Percentiles rank a stretch among this genome's conserved stretches.
These are phyloP conservation scores for Rhizophora apiculata DNA, from an alignment of 345 rosid species.

Conservation along the genomic window DNA sequence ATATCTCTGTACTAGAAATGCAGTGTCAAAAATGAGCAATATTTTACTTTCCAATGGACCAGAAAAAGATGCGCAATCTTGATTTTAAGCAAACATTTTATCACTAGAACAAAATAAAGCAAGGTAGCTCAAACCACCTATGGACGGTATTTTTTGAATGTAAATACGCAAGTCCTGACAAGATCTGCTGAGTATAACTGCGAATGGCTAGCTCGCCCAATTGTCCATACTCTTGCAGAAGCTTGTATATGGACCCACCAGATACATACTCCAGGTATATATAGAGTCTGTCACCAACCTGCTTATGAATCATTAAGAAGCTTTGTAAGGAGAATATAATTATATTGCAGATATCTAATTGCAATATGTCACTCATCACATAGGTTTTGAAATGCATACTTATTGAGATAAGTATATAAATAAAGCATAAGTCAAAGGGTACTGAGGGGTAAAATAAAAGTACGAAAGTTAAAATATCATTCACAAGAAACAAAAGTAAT, in stretches of 20 bases:
- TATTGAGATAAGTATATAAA: too few species aligned
- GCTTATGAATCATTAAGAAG: slow-evolving; percentile 6
- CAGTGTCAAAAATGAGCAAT: not conserved
- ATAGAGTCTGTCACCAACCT: slow-evolving; percentile 63
- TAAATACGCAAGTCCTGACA: slow-evolving; percentile 66
- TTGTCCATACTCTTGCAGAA: slow-evolving; percentile 74
- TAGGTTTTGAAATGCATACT: too few species aligned
- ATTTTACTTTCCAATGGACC: not conserved
- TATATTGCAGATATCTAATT: not conserved
- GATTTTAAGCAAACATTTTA: not conserved
- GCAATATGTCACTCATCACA: too few species aligned
- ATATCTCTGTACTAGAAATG: slow-evolving; percentile 45
- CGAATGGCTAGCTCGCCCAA: slow-evolving; percentile 65
- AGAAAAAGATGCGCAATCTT: not conserved
- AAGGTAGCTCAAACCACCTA: slow-evolving; percentile 37
- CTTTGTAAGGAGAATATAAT: not conserved
- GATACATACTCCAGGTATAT: slow-evolving; percentile 78
- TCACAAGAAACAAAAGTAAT: too few species aligned
- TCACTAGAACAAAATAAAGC: not conserved
- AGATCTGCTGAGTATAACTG: slow-evolving; percentile 72
- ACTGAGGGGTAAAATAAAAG: too few species aligned
- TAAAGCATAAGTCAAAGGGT: too few species aligned
- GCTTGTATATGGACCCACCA: slow-evolving; percentile 76
- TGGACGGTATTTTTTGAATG: slow-evolving; percentile 69
- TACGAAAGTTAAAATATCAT: too few species aligned